phyloP scores from a whole-genome alignment of 768 basidiomycete species.

The Punctularia strigosozonata region DNA sequence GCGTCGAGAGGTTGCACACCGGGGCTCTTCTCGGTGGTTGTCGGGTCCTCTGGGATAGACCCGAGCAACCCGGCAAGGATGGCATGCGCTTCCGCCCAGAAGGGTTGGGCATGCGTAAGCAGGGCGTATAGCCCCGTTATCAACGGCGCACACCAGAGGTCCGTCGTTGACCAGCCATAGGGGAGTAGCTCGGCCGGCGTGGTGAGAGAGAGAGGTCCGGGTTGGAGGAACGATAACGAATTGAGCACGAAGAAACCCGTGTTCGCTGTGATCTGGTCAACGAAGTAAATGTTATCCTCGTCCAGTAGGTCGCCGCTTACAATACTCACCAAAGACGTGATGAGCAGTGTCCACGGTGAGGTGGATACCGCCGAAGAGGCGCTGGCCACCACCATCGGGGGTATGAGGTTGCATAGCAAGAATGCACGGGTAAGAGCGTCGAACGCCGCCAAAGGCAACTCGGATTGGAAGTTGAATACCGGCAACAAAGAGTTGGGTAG shows the following conservation, averaged over 20 bases:
- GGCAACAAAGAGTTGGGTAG: conserved; percentile 40
- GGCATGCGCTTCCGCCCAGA: conserved; percentile 54
- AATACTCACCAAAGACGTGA: conserved; percentile 57
- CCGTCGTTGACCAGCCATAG: conserved; percentile 78
- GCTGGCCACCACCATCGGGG: conserved; percentile 51
- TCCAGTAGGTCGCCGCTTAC: too few species aligned
- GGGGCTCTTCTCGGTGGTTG: too few species aligned
- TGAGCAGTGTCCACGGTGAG: conserved; percentile 69
- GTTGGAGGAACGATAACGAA: conserved; percentile 64
- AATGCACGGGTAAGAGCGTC: conserved; percentile 75
- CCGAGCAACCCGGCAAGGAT: conserved; percentile 38
- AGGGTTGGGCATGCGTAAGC: conserved; percentile 80
- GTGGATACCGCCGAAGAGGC: conserved; percentile 34
- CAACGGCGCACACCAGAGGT: conserved; percentile 78
- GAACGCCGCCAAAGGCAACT: conserved; percentile 61
- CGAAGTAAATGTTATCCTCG: neutral
- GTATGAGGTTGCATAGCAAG: conserved; percentile 68
- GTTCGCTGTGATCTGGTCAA: conserved; percentile 52
- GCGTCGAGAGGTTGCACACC: conserved; percentile 44
- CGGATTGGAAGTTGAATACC: conserved; percentile 36
- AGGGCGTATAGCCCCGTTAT: conserved; percentile 70
- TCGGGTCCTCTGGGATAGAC: conserved; percentile 15
- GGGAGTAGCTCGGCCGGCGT: conserved; percentile 74
- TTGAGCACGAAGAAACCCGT: conserved; percentile 74
- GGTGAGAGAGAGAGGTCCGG: conserved; percentile 51